Percentiles rank a stretch among this genome's conserved stretches.
phyloP scores from a whole-genome alignment of 2,329 filamentous ascomycete species.

The Beauveria brongniartii region DNA sequence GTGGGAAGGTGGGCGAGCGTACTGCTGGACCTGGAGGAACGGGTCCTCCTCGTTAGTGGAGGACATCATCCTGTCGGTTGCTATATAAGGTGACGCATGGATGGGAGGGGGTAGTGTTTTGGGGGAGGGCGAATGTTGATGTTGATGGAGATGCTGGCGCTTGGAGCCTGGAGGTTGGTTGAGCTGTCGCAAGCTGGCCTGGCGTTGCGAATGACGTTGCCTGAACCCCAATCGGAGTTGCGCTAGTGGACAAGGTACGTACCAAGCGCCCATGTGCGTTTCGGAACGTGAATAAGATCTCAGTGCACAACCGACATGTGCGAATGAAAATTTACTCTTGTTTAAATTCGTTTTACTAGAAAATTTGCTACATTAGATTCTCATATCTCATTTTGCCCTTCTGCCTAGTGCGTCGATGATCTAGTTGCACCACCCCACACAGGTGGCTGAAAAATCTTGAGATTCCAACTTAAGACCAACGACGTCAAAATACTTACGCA shows the following conservation, averaged over 20 bases:
- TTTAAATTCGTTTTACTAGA: not conserved
- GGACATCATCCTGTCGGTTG: slow-evolving; percentile 50
- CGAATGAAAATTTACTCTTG: not conserved
- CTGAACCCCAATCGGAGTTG: slow-evolving; percentile 1
- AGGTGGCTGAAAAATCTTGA: not conserved
- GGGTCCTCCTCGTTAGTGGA: slow-evolving; percentile 60
- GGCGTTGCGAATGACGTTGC: slow-evolving; percentile 25
- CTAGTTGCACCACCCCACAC: not conserved
- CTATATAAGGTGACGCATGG: slow-evolving; percentile 16
- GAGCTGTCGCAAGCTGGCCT: slow-evolving; percentile 12
- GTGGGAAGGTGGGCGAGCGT: slow-evolving; percentile 21
- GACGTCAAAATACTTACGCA: not conserved
- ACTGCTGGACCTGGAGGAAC: slow-evolving; percentile 67
- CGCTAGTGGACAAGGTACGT: slow-evolving; percentile 1
- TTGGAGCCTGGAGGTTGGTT: slow-evolving; percentile 10
- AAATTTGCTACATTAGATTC: not conserved
- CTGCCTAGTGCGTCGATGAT: no score
- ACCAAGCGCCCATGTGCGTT: not conserved
- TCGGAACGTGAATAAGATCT: not conserved
- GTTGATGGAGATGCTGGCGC: slow-evolving; percentile 14
- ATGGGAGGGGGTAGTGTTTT: not conserved
- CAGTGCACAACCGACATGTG: not conserved
- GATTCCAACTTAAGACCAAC: not conserved
- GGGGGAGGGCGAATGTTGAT: not conserved
- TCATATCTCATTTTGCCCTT: not conserved